These are phyloP conservation scores for Leccinellum rugosiceps DNA, from an alignment of 768 basidiomycete species.

Conservation along the genomic window DNA sequence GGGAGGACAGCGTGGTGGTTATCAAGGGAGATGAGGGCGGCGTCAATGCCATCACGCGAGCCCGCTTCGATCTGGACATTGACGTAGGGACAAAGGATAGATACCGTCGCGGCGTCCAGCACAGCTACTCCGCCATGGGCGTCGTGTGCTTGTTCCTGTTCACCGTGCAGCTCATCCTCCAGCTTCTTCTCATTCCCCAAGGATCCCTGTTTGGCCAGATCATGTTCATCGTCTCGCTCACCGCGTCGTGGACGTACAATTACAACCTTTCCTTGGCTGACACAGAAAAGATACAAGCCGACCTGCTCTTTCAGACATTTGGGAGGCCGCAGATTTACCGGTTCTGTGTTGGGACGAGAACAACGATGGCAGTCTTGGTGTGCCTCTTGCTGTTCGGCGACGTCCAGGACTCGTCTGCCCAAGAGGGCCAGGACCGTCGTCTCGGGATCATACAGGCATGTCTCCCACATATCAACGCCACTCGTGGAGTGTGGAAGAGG, in stretches of 20 bases:
- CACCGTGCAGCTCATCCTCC: conserved; percentile 28
- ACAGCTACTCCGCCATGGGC: conserved; percentile 3
- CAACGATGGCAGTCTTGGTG: conserved; percentile 19
- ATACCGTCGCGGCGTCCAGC: not conserved
- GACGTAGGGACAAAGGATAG: not conserved
- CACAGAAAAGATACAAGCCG: conserved; percentile 20
- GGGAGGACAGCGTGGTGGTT: conserved; percentile 17
- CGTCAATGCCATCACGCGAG: conserved; percentile 27
- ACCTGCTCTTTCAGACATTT: conserved; percentile 15
- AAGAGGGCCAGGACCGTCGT: conserved; percentile 18
- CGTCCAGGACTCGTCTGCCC: conserved; percentile 2
- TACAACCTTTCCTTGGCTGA: conserved; percentile 32
- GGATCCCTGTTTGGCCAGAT: conserved; percentile 32
- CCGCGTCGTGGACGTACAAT: conserved; percentile 32
- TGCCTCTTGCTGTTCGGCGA: conserved; percentile 17
- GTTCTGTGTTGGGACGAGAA: conserved; percentile 16
- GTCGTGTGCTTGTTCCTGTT: conserved; percentile 25
- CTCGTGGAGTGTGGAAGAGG: conserved; percentile 16
- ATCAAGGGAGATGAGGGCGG: conserved; percentile 24
- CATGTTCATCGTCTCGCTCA: conserved; percentile 30
- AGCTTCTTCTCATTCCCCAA: conserved; percentile 33
- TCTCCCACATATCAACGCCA: conserved; percentile 12
- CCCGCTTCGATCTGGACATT: conserved; percentile 21
- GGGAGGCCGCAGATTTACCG: conserved; percentile 11
- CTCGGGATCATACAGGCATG: conserved; percentile 14